Percentiles rank a stretch among this genome's conserved stretches.
These are phyloP conservation scores for Fusarium verrucosum DNA, from an alignment of 2,329 filamentous ascomycete species.

Conservation along the genomic window DNA sequence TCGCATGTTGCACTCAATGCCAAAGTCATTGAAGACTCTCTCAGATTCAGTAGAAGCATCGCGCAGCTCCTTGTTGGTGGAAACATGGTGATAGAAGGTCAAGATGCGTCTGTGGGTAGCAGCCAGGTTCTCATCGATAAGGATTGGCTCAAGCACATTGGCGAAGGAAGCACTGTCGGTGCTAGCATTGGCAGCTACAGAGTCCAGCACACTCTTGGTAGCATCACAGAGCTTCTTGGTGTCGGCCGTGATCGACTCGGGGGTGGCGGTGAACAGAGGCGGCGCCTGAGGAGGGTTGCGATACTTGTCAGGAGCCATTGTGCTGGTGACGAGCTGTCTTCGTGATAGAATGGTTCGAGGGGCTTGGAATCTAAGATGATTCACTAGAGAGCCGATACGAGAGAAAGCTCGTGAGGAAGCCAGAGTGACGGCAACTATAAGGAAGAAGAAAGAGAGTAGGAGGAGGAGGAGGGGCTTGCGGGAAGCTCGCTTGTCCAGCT, in stretches of 20 bases:
- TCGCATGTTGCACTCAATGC: constrained; percentile 81
- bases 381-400: constrained; percentile 67
- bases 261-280: constrained; percentile 79
- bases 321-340: constrained; percentile 59
- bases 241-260: constrained; percentile 72
- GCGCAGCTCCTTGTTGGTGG: constrained; percentile 71
- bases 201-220: constrained; percentile 72
- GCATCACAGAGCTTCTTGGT: constrained; percentile 72
- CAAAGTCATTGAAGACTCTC: constrained; percentile 78
- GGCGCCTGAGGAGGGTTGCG: constrained; percentile 80
- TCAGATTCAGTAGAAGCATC: constrained; percentile 81
- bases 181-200: constrained; percentile 70
- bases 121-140: constrained; percentile 74
- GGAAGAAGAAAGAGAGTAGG: constrained; percentile 61
- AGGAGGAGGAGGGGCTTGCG: constrained; percentile 46
- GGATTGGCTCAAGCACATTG: constrained; percentile 71
- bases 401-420: constrained; percentile 68
- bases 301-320: constrained; percentile 74
- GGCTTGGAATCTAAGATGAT: constrained; percentile 60
- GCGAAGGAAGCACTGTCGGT: constrained; percentile 62
- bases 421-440: constrained; percentile 73
- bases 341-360: constrained; percentile 42
- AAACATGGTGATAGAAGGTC: constrained; percentile 84
- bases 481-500: constrained; percentile 45
- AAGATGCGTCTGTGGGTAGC: constrained; percentile 71